A percentile compares a stretch with the other conserved stretches of the same genome.
These are phyloP conservation scores for Fraxinus greggii DNA, from an alignment of 305 asterid genomes.

Conservation along the genomic window DNA sequence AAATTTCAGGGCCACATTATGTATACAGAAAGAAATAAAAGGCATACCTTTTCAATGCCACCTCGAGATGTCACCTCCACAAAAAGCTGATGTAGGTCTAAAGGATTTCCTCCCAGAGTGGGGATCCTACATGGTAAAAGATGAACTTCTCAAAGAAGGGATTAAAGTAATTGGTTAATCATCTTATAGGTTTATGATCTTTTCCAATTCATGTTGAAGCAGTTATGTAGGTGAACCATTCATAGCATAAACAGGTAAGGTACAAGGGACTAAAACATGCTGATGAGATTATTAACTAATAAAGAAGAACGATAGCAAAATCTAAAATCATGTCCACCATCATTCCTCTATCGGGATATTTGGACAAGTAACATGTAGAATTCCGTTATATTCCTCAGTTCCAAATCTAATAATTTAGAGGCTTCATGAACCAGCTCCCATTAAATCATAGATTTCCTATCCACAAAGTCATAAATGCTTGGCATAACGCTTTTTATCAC, in stretches of 20 bases:
- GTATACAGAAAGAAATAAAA: constrained; percentile 14
- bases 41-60: constrained; percentile 81
- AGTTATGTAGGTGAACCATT: constrained; percentile 1
- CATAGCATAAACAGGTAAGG: constrained; percentile 10
- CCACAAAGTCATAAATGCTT: background rate
- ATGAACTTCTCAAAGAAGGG: constrained; percentile 4
- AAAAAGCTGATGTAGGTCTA: constrained; percentile 83
- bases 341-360: background rate
- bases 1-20: constrained; percentile 1
- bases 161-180: background rate
- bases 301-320: constrained; percentile 8
- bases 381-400: background rate
- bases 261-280: background rate
- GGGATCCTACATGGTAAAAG: constrained; percentile 59
- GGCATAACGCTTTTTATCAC: background rate
- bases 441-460: background rate
- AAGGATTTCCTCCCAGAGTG: constrained; percentile 60
- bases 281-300: background rate
- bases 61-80: constrained; percentile 90
- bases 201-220: constrained; percentile 21
- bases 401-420: background rate
- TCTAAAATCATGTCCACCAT: background rate
- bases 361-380: background rate
- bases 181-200: background rate
- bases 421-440: background rate